Percentiles rank a stretch among this genome's conserved stretches.
phyloP scores from a whole-genome alignment of 2,329 filamentous ascomycete genomes.

The Tolypocladium amazonense region DNA sequence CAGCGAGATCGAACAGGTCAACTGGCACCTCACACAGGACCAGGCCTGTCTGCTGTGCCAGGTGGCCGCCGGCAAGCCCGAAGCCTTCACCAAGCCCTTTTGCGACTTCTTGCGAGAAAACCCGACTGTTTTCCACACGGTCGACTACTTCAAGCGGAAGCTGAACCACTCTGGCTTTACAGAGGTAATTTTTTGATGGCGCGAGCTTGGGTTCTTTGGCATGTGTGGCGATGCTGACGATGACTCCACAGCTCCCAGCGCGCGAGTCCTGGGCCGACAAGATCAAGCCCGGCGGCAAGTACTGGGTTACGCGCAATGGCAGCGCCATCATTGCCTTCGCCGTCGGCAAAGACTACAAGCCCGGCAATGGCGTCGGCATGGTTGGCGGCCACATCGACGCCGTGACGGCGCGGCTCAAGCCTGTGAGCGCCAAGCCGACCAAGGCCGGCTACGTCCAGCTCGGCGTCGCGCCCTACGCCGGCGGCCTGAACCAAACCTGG shows the following conservation, averaged over 20 bases:
- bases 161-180: slow-evolving; percentile 63
- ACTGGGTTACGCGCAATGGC: slow-evolving; percentile 78
- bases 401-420: slow-evolving; percentile 82
- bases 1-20: slow-evolving; percentile 18
- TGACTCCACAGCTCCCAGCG: slow-evolving; percentile 50
- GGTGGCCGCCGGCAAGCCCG: slow-evolving; percentile 34
- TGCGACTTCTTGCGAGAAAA: slow-evolving; percentile 80
- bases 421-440: slow-evolving; percentile 72
- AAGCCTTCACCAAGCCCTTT: slow-evolving; percentile 72
- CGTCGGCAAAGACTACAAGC: slow-evolving; percentile 68
- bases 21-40: slow-evolving; percentile 16
- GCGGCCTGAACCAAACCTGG: slow-evolving; percentile 81
- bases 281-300: slow-evolving; percentile 73
- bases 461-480: slow-evolving; percentile 87
- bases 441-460: slow-evolving; percentile 82
- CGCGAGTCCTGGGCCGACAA: slow-evolving; percentile 66
- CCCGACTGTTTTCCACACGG: slow-evolving; percentile 87
- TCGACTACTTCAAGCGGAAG: slow-evolving; percentile 65
- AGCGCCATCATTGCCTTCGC: slow-evolving; percentile 78
- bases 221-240: neutral
- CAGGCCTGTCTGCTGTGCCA: slow-evolving; percentile 25
- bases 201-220: neutral
- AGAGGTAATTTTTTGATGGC: slow-evolving; percentile 35
- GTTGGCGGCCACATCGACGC: slow-evolving; percentile 91
- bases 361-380: slow-evolving; percentile 80